phyloP scores from a whole-genome alignment of 352 stramenopile genomes.

The Pythium periplocum region DNA sequence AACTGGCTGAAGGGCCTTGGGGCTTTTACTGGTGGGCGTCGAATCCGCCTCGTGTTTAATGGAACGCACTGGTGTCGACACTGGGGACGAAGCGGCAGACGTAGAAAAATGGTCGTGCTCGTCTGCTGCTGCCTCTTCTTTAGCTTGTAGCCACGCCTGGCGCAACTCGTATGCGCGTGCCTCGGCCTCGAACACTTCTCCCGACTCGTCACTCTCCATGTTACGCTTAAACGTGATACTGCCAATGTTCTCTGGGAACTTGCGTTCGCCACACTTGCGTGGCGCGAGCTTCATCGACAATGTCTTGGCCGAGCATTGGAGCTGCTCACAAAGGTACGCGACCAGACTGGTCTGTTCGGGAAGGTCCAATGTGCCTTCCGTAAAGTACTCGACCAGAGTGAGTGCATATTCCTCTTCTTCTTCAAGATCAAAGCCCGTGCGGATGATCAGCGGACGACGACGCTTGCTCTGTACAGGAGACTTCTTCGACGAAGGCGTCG shows the following conservation, averaged over 20 bases:
- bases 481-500: slow-evolving; percentile 6
- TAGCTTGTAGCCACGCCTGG: slow-evolving; percentile 35
- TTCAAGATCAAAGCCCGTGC: slow-evolving; percentile 59
- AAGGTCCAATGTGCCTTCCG: slow-evolving; percentile 44
- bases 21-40: slow-evolving; percentile 8
- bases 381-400: slow-evolving; percentile 60
- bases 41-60: slow-evolving; percentile 9
- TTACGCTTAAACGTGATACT: slow-evolving; percentile 47
- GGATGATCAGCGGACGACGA: slow-evolving; percentile 59
- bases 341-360: slow-evolving; percentile 52
- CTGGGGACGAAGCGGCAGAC: slow-evolving; percentile 2
- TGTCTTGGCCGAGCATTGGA: slow-evolving; percentile 45
- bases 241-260: slow-evolving; percentile 55
- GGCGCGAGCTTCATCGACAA: slow-evolving; percentile 70
- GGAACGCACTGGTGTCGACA: slow-evolving; percentile 10
- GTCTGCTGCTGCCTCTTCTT: slow-evolving; percentile 14
- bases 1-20: slow-evolving; percentile 8
- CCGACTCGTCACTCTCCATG: slow-evolving; percentile 28
- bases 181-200: slow-evolving; percentile 46
- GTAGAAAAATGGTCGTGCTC: slow-evolving; percentile 6
- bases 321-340: slow-evolving; percentile 49
- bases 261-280: slow-evolving; percentile 37
- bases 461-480: slow-evolving; percentile 23
- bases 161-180: slow-evolving; percentile 41
- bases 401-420: slow-evolving; percentile 62